Base-by-base conservation (phyloP, 2,329 filamentous ascomycete species). In the Graphilbum sp. region DNA sequence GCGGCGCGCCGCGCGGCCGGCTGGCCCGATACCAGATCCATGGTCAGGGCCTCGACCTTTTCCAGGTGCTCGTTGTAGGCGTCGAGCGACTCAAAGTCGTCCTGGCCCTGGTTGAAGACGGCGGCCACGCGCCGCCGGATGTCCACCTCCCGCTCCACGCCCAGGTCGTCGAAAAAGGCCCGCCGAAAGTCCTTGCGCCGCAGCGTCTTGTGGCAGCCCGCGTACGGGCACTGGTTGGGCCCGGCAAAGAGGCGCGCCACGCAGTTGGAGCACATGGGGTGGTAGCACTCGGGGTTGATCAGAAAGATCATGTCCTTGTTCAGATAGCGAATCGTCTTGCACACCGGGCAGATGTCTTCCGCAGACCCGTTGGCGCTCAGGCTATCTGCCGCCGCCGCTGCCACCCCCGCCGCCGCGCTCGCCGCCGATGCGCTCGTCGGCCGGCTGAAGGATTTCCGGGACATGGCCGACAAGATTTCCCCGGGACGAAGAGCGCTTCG, bases 261-360 rank as follows among this genome's bases (percentile, higher is more conserved):
- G 63, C 90, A 98, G 41, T 83, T 87, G 56, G 85, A 80, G 66
- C 90, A 98, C 84, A 98, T 96, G 49, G 85, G 85, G 67, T 98
- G 90, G 66, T 98, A 98, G 71, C 90, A 98, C 66, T 93, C 86
- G 9, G 88, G 85, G 57, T 96, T 95, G 63, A 98, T 87, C 49
- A 90, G 80, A 62, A 98, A 96, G 46, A 79, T 72, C 72, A 98
- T 87, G 62, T 86, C 79, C 43, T 77, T 78, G 65, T 95, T 95
- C 52, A 96, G 79, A 65, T 96, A 96, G 46, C 86, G 83, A 43
- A 83, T 84, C 42, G 86, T 92, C 62, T 95, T 95, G 79, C 90
- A 98, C 49, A 96, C 84, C 41, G 88, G 90, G 62, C 90, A 98
- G 54, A 87, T 81, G 60, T 95, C 86, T 41, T 46, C 44, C 13